Base-by-base conservation (phyloP, 2,329 filamentous ascomycete species). In the Fonsecaea pugnacius region DNA sequence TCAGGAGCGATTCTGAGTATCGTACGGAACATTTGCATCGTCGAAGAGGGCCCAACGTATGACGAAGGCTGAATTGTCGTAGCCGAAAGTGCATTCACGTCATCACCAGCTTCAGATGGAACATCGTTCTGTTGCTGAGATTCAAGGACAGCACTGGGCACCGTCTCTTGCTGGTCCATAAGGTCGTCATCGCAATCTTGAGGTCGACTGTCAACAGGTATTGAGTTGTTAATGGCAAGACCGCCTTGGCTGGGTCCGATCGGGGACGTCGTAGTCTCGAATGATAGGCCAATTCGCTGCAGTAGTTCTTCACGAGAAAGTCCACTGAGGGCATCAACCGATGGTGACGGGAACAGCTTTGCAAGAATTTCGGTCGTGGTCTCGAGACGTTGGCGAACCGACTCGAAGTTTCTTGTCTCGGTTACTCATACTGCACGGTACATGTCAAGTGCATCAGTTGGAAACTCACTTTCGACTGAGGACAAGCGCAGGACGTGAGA, bases 21-120 rank as follows among this genome's bases (percentile, higher is more conserved):
- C 18, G 62, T 60, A 32, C 62, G 55, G 40, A 64, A 64, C 56
- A 64, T 48, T 46, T 64, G 62, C 62, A 64, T 64, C 12, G 62
- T 64, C n/a, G 62, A 64, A 9, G 62, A 59, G 18, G 62, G 62
- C 7, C 62, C 56, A 48, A 64, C 62, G 50, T 64, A 64, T 4
- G 62, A 64, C 4, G 62, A 64, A 24, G 62, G 33, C 18, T 64
- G 62, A 21, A 18, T 40, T n/a, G 56, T 35, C 18, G 55, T 53
- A 3, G 61, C 55, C 16, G 62, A 64, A 36, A 64, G 38, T 9
- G 62, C 62, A 32, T 64, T 64, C 35, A 64, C 62, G 10, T 64
- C 56, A 21, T 64, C 62, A 48, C 62, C 54, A 18, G 55, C 48
- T 21, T 63, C 54, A 16, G 60, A 63, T 12, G 38, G 38, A 36